Base-by-base conservation (phyloP, 2,329 filamentous ascomycete genomes). In the Exserohilum rostratum region DNA sequence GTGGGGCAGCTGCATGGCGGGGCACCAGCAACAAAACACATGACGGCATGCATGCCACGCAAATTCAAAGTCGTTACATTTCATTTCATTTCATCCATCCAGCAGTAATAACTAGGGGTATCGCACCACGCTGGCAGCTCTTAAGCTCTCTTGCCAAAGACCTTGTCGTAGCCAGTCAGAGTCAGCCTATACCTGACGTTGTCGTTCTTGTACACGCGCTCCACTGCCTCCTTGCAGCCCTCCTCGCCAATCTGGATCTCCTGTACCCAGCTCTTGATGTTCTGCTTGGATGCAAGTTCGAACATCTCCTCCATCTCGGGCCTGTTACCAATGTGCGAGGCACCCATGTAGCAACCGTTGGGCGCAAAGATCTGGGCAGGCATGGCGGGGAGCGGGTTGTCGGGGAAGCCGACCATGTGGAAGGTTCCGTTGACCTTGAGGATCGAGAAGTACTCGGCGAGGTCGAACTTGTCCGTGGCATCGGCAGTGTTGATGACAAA, bases 391-490 rank as follows among this genome's bases (percentile, higher is more conserved):
- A 90, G 85, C 39, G 88, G 86, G 58, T 90, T 88, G 71, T 92
- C 90, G 3, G 90, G 90, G 69, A 95, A 81, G 37, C 90, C 90
- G 49, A 93, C 89, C 67, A 84, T 90, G 73, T 93, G 85, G 85
- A 90, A 95, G 70, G 83, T 84, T 54, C 89, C 90, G 78, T 92
- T 90, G 53, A 93, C 87, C 76, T 93, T 91, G 72, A 96, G 83
- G 67, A 92, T 84, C 57, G 84, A 85, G 68, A 96, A 85, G 79
- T 95, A 96, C 60, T 87, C 83, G 47, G 77, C 76, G 29, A 91
- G 78, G 69, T 90, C 85, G 77, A 91, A 90, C 46, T 87, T 84
- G 67, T 85, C 80, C 46, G 85, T 87, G 31, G 83, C 86, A 69
- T 86, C 90, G 65, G 90, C 88, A 6, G 86, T 88, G 82, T 89